Evolutionary conservation across 352 stramenopile genomes (phyloP).

Genomic region (Phytophthora sp.): DNA sequence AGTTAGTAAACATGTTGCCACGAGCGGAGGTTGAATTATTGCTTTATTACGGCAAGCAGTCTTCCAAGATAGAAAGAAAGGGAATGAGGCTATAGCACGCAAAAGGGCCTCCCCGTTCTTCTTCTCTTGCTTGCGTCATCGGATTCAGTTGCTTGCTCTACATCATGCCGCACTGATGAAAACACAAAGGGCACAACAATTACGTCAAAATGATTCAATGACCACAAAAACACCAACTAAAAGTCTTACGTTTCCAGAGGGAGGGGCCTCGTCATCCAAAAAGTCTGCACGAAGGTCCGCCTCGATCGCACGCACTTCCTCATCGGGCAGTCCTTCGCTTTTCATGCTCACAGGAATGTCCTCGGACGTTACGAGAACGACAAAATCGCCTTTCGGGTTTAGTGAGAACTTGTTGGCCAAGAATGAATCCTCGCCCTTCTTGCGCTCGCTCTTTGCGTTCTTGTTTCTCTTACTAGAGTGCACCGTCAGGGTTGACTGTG

Average conservation of each 20-base stretch:
- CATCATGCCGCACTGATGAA: constrained; percentile 37
- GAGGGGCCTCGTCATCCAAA: constrained; percentile 58
- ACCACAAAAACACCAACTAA: background rate
- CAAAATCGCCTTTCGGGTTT: constrained; percentile 71
- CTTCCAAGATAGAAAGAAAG: constrained; percentile 19
- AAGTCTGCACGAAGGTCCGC: constrained; percentile 54
- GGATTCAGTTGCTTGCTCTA: constrained; percentile 19
- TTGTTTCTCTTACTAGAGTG: constrained; percentile 84
- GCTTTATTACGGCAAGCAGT: constrained; percentile 34
- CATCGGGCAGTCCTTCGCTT: constrained; percentile 59
- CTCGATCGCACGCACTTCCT: constrained; percentile 71
- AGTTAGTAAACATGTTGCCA: background rate
- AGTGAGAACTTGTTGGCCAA: constrained; percentile 83
- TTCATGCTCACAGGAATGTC: constrained; percentile 74
- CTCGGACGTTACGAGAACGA: constrained; percentile 64
- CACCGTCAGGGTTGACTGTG: constrained; percentile 74
- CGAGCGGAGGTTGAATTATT: background rate
- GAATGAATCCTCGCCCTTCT: constrained; percentile 78
- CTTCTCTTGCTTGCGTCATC: constrained; percentile 27
- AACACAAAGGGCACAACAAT: constrained; percentile 13
- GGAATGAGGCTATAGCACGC: constrained; percentile 6
- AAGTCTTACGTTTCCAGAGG: constrained; percentile 53
- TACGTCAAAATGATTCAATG: constrained; percentile 5
- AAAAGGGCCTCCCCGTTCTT: constrained; percentile 14
- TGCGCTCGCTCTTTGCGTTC: constrained; percentile 75